These are phyloP conservation scores for Pseudomonodictys pantanalensis DNA, from an alignment of 495 filamentous ascomycete genomes.

Conservation along the genomic window DNA sequence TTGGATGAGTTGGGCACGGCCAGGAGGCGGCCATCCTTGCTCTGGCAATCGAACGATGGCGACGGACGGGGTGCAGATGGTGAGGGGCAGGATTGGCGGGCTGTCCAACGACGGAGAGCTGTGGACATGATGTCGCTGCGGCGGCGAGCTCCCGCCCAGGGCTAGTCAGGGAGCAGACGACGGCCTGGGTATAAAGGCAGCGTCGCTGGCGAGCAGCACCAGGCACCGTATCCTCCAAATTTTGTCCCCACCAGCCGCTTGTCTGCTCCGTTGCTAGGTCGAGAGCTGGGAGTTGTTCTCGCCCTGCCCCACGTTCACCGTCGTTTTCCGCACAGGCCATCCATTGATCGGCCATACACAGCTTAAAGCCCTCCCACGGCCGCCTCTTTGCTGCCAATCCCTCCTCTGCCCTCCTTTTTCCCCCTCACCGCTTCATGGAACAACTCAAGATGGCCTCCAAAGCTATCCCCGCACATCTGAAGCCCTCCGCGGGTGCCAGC, in stretches of 20 bases:
- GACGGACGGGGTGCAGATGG: background rate
- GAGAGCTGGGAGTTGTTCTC: background rate
- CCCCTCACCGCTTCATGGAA: background rate
- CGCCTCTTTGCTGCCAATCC: slow-evolving; percentile 1
- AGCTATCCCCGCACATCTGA: slow-evolving; percentile 78
- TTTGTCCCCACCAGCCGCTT: background rate
- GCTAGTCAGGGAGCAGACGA: background rate
- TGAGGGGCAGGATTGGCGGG: slow-evolving; percentile 9
- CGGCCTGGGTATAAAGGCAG: background rate
- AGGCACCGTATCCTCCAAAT: background rate
- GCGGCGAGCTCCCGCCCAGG: background rate
- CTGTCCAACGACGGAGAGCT: background rate
- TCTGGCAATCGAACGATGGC: background rate
- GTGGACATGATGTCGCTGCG: background rate
- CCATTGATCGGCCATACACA: background rate
- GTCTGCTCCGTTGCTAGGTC: slow-evolving; percentile 6
- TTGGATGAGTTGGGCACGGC: no score
- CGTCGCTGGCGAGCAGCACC: background rate
- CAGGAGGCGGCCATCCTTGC: slow-evolving; percentile 4
- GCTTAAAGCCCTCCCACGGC: slow-evolving; percentile 4
- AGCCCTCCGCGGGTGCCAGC: slow-evolving; percentile 54
- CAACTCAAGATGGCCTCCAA: slow-evolving; percentile 63
- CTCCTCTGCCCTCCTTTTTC: background rate
- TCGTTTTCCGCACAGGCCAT: slow-evolving; percentile 9
- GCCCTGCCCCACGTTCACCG: slow-evolving; percentile 21